Evolutionary conservation across 2,329 filamentous ascomycete genomes (phyloP), one percentile per base, ranked within the genome.

Genomic region (Talaromyces amestolkiae): DNA sequence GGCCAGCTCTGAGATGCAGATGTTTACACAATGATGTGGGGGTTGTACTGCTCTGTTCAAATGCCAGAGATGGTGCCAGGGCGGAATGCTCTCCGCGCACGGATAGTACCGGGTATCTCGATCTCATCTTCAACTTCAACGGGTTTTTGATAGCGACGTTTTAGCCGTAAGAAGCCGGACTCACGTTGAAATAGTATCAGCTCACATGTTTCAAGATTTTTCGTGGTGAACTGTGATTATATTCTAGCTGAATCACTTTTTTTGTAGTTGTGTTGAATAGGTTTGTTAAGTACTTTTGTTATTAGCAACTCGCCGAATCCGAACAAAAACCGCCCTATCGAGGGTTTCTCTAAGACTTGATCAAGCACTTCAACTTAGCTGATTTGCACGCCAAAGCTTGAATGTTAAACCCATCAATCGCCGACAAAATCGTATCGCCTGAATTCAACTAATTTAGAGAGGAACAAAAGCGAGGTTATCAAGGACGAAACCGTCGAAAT

Each of bases 401-500:
- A 7, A 31, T 6, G 6, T 6, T 1, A 31, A 31, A 31, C 27
- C 17, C 35, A 6, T 8, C 10, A 1, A 8, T 22, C 10, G 17
- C 27, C 19, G 9, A 35, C 1, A 33, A 19, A 54, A 19, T 13
- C 17, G 3, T 5, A 13, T 15, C 4, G 9, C n/a, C 7, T 33
- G 27, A 35, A 22, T 7, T 4, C 3, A 17, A 22, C 3, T 24
- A 15, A 17, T 1, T 9, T 19, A 7, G 2, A 24, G n/a, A 15
- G 22, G 22, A 37, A 37, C 10, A 39, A 22, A 6, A 39, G 13
- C 31, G 19, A 37, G 22, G 1, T 7, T 9, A 8, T n/a, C 10
- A 8, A 39, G 37, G 6, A 37, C n/a, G 11, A 56, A 33, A 37
- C 53, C n/a, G n/a, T 39, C 49, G 56, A 54, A 19, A 68, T 68